phyloP scores from a whole-genome alignment of 208 protist species.

The Leishmania braziliensis region DNA sequence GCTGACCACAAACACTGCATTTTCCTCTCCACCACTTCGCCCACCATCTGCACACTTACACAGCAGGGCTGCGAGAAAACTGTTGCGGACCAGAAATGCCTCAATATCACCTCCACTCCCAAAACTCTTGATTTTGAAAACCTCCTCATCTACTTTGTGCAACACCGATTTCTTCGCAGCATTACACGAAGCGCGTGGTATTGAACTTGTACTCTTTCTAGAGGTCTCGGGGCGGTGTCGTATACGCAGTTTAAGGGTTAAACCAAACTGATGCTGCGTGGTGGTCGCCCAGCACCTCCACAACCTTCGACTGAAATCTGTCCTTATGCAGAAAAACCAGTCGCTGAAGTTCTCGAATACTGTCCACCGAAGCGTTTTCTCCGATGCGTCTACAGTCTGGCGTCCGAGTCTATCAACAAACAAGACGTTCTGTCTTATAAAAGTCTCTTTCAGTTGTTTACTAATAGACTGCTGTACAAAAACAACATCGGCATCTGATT shows the following conservation, averaged over 20 bases:
- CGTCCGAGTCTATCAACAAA: constrained; percentile 22
- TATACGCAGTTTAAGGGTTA: constrained; percentile 6
- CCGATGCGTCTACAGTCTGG: constrained; percentile 1
- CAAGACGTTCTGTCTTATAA: neutral
- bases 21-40: neutral
- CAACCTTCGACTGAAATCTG: neutral
- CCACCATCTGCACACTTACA: neutral
- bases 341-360: constrained; percentile 20
- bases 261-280: constrained; percentile 3
- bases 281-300: constrained; percentile 14
- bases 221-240: neutral
- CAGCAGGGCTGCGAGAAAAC: constrained; percentile 6
- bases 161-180: neutral
- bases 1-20: neutral
- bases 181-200: neutral
- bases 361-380: constrained; percentile 2
- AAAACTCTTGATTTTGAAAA: neutral
- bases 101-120: neutral
- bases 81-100: neutral
- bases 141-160: neutral
- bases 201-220: neutral
- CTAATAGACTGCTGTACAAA: constrained; percentile 9
- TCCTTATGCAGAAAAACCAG: constrained; percentile 9
- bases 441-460: neutral
- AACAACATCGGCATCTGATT: constrained; percentile 7